Conservation (phyloP, 1,284 basidiomycete species). For the Ganoderma meredithae region DNA sequence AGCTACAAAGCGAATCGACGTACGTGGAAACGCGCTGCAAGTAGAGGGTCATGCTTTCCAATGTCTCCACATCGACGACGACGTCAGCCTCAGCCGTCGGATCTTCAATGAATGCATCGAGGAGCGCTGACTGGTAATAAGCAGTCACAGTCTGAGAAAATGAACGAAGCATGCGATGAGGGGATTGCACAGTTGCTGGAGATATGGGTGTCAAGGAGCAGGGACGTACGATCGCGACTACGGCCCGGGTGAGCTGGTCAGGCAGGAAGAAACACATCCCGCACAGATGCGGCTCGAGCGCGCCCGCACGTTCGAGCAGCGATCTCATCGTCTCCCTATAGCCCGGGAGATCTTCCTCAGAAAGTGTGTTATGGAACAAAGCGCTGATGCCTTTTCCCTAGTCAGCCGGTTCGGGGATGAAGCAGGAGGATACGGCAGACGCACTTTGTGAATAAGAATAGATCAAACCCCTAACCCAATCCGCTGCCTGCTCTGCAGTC, state of each 20-base stretch:
- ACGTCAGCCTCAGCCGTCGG: neutral
- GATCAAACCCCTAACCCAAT: slow-evolving; percentile 20
- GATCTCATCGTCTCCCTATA: slow-evolving; percentile 2
- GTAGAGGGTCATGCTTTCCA: slow-evolving; percentile 19
- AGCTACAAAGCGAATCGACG: slow-evolving; percentile 3
- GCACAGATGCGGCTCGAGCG: slow-evolving; percentile 20
- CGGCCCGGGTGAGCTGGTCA: slow-evolving; percentile 8
- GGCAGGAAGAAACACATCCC: slow-evolving; percentile 18
- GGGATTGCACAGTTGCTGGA: neutral
- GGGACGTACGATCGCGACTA: slow-evolving; percentile 26
- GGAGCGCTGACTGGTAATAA: slow-evolving; percentile 13
- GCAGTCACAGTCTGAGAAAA: slow-evolving; percentile 17
- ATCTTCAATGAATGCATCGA: neutral
- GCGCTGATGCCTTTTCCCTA: neutral
- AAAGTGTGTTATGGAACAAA: slow-evolving; percentile 9
- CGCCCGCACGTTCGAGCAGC: slow-evolving; percentile 22
- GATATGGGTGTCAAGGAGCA: neutral
- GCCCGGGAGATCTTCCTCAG: neutral
- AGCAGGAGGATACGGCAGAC: slow-evolving; percentile 1
- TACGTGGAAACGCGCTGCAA: slow-evolving; percentile 12
- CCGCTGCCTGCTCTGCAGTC: slow-evolving; percentile 25
- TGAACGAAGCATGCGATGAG: no score
- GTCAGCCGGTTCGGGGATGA: neutral
- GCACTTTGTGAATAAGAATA: slow-evolving; percentile 12
- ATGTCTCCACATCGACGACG: slow-evolving; percentile 9